Evolutionary conservation across 495 filamentous ascomycete species (phyloP).

Genomic region (Xylaria acuta): DNA sequence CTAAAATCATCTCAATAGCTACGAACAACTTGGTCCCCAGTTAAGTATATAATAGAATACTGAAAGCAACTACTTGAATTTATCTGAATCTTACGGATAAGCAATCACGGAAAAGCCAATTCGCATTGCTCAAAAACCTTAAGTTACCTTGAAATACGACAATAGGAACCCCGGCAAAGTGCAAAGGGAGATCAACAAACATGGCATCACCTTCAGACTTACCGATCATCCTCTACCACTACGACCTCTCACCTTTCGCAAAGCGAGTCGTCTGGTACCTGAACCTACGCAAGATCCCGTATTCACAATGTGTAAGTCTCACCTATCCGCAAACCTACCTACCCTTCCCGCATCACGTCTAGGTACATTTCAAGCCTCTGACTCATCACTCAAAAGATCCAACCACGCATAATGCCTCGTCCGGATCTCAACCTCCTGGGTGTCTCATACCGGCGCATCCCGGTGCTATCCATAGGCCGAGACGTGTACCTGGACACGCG

Average conservation of each 20-base stretch:
- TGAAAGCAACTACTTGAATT: not conserved
- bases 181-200: not conserved
- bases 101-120: not conserved
- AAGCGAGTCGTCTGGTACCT: conserved; percentile 65
- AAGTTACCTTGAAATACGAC: not conserved
- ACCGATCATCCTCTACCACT: conserved; percentile 62
- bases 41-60: not conserved
- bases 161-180: not conserved
- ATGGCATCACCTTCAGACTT: conserved; percentile 28
- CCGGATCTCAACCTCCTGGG: conserved; percentile 62
- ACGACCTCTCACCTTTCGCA: conserved; percentile 64
- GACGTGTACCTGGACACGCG: conserved; percentile 56
- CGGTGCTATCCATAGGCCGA: conserved; percentile 63
- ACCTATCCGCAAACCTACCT: not conserved
- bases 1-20: not conserved
- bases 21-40: not conserved
- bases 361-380: not conserved
- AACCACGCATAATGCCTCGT: conserved; percentile 65
- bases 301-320: conserved; percentile 60
- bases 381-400: conserved; percentile 46
- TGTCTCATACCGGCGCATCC: conserved; percentile 70
- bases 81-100: not conserved
- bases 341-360: not conserved
- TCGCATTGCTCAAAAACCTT: not conserved
- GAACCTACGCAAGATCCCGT: conserved; percentile 61